Conservation (phyloP, 371 early-diverging fungal genomes). For the Gilbertella persicaria region DNA sequence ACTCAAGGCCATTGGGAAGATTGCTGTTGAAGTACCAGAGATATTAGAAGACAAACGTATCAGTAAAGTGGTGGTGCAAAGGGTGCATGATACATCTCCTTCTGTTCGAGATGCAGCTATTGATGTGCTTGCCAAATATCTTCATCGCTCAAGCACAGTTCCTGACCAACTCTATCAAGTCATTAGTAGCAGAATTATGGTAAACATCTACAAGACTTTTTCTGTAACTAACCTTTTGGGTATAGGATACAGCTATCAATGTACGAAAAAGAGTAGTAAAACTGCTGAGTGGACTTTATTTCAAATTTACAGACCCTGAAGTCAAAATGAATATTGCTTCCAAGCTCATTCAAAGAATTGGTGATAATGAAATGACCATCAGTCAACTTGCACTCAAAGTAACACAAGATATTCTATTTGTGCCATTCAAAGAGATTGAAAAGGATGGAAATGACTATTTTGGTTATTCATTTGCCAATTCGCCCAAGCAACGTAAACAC, state of each 20-base stretch:
- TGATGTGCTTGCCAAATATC: constrained; percentile 82
- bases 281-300: constrained; percentile 73
- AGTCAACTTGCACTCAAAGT: constrained; percentile 72
- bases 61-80: constrained; percentile 66
- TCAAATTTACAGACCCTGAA: constrained; percentile 42
- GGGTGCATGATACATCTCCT: constrained; percentile 82
- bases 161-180: constrained; percentile 72
- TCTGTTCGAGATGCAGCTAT: constrained; percentile 91
- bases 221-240: neutral
- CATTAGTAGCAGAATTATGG: constrained; percentile 72
- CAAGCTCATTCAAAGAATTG: constrained; percentile 72
- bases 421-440: constrained; percentile 47
- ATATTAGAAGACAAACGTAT: constrained; percentile 63
- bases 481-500: constrained; percentile 40
- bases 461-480: constrained; percentile 32
- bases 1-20: constrained; percentile 72
- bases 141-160: constrained; percentile 62
- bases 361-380: constrained; percentile 80
- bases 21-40: constrained; percentile 66
- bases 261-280: constrained; percentile 89
- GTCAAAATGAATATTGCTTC: constrained; percentile 73
- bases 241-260: constrained; percentile 79
- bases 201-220: constrained; percentile 23
- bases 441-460: constrained; percentile 39
- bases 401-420: constrained; percentile 75